Base-by-base conservation (phyloP, 73 alveolate species). In the Uronychia setigera region DNA sequence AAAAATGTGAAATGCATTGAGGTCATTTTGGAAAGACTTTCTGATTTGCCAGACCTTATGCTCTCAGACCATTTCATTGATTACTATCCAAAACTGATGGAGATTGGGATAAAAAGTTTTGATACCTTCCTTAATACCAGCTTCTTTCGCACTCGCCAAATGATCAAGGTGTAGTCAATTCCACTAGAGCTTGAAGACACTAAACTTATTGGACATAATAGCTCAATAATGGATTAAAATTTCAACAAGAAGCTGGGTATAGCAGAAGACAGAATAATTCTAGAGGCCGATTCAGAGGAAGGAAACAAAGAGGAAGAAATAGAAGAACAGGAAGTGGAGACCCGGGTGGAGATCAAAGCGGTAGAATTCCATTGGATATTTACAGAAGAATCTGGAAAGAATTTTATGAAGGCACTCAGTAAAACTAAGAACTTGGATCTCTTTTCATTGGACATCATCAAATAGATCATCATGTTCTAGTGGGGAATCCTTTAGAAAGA, bases 351-450 rank as follows among this genome's bases (percentile, higher is more conserved):
- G 30, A 78, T 78, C 34, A 33, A 78, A 33, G 84, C 76, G 1
- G 34, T 78, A 26, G 87, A 80, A 59, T 80, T 80, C 29, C 80
- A 80, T 46, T 80, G 87, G 87, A 58, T 80, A 0, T 80, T 80
- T 29, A 35, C 35, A 0, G 59, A 57, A 31, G 31, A 35, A 27
- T 57, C 28, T 26, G 87, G 76, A 57, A 60, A 58, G 1, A 59
- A 80, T 9, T 80, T 80, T 30, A 30, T 80, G 34, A 33, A 29
- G 31, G 87, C 35, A 28, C 59, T 80, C 1, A 30, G 80, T 34
- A 76, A 81, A 30, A 28, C 80, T 59, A 60, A 81, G 33, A 67
- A 81, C 34, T n/a, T 81, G 26, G 76, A 81, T 28, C 29, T 81
- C 5, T 59, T 81, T 29, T n/a, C 77, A 13, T 57, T 33, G 31